Percentiles rank a stretch among this genome's conserved stretches.
phyloP scores from a whole-genome alignment of 2,329 filamentous ascomycete species.

The Neocucurbitaria cava region DNA sequence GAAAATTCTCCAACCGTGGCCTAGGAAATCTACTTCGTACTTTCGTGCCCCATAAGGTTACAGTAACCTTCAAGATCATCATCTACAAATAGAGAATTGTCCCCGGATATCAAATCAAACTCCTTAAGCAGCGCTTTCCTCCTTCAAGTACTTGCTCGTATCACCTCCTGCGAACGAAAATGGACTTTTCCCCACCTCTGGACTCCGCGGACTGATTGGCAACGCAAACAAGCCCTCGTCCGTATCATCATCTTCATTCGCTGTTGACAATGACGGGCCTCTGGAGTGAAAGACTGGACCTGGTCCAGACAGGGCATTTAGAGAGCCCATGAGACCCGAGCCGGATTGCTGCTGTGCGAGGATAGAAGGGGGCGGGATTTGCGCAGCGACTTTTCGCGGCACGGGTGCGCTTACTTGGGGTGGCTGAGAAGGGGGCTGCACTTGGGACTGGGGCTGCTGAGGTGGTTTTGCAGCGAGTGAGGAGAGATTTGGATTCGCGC shows the following conservation, averaged over 20 bases:
- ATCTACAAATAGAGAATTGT: no score
- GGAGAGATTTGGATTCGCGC: conserved; percentile 48
- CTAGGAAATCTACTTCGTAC: no score
- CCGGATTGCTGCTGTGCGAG: conserved; percentile 46
- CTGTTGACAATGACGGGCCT: conserved; percentile 39
- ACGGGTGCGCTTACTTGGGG: conserved; percentile 18
- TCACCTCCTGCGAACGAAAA: conserved; percentile 65
- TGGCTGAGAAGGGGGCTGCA: conserved; percentile 15
- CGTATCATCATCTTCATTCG: conserved; percentile 56
- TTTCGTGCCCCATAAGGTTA: no score
- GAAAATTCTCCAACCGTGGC: no score
- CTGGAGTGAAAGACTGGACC: conserved; percentile 40
- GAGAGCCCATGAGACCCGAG: conserved; percentile 50
- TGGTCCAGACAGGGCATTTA: conserved; percentile 52
- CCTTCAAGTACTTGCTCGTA: conserved; percentile 41
- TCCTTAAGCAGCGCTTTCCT: conserved; percentile 35
- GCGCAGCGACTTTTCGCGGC: conserved; percentile 42
- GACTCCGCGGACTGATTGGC: conserved; percentile 83
- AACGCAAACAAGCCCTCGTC: conserved; percentile 88
- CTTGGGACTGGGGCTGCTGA: conserved; percentile 41
- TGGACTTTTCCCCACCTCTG: conserved; percentile 83
- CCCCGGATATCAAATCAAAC: no score
- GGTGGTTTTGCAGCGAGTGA: conserved; percentile 52
- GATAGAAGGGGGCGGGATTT: conserved; percentile 47
- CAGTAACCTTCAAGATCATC: no score